Evolutionary conservation across 1,284 basidiomycete species (phyloP).

Genomic region (Lentinus polychrous): DNA sequence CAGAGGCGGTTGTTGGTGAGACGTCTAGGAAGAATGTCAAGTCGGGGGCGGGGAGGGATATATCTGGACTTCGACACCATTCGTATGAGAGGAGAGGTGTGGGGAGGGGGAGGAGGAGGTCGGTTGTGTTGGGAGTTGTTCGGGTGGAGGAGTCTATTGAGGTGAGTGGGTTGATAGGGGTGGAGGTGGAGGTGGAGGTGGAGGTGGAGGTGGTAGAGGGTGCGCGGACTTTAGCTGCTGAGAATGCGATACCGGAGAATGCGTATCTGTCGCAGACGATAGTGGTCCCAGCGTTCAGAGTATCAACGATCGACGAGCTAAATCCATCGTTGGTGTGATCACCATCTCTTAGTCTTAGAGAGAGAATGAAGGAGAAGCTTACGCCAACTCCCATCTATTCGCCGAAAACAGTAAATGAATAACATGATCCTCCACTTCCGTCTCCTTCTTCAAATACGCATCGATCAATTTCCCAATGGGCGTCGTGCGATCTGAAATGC

Average conservation of each 20-base stretch:
- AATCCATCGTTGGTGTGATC: too few relatives aligned
- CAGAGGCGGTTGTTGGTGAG: conserved; percentile 60
- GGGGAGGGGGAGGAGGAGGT: not conserved
- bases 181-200: not conserved
- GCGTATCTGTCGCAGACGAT: conserved; percentile 94
- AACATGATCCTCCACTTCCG: conserved; percentile 86
- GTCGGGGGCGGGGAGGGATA: conserved; percentile 85
- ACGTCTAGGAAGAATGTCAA: conserved; percentile 86
- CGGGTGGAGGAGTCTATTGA: too few relatives aligned
- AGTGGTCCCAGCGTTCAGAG: conserved; percentile 61
- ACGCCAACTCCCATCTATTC: conserved; percentile 96
- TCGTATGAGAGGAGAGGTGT: conserved; percentile 34
- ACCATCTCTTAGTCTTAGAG: too few relatives aligned
- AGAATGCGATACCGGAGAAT: conserved; percentile 95
- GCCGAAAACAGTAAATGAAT: conserved; percentile 96
- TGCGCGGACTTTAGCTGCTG: conserved; percentile 64
- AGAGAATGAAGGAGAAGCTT: conserved; percentile 26
- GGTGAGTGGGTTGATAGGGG: too few relatives aligned
- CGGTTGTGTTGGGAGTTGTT: not conserved
- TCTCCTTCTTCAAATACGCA: conserved; percentile 77
- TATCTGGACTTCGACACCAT: conserved; percentile 86
- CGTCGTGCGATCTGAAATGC: conserved; percentile 92
- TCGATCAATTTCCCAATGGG: conserved; percentile 92
- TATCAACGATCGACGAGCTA: conserved; percentile 59
- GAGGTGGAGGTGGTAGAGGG: not conserved